Conservation (phyloP, 257 asterid species). For the Verbena officinalis region DNA sequence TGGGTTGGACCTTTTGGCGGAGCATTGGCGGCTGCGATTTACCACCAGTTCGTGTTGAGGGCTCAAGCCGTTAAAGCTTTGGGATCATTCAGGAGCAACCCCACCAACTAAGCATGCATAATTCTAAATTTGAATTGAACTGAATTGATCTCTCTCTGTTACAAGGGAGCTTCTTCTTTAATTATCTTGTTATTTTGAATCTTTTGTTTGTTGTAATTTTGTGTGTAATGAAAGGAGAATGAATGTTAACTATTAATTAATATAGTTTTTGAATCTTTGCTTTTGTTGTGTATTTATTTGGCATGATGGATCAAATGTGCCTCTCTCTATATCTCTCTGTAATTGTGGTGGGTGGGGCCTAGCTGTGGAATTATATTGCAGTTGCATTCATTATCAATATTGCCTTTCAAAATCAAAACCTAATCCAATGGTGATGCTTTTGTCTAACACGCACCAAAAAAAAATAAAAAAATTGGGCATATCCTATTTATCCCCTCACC, state of each 20-base stretch:
- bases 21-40: conserved; percentile 82
- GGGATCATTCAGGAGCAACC: conserved; percentile 95
- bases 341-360: no score
- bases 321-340: not conserved
- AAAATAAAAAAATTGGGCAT: not conserved
- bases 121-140: no score
- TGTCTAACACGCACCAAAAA: not conserved
- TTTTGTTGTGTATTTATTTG: conserved; percentile 25
- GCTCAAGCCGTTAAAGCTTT: conserved; percentile 83
- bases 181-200: conserved; percentile 24
- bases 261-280: not conserved
- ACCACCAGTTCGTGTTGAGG: conserved; percentile 83
- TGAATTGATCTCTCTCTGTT: conserved; percentile 13
- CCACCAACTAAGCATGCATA: conserved; percentile 76
- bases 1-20: conserved; percentile 95
- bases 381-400: not conserved
- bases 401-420: conserved; percentile 10
- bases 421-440: not conserved
- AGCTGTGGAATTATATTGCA: conserved; percentile 11
- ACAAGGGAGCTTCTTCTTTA: not conserved
- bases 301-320: conserved; percentile 19
- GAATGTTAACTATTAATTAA: conserved; percentile 20
- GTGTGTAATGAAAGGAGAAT: conserved; percentile 39
- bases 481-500: not conserved
- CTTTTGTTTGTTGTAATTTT: conserved; percentile 29